phyloP scores from a whole-genome alignment of 495 filamentous ascomycete species.

The Talaromyces stipitatus region DNA sequence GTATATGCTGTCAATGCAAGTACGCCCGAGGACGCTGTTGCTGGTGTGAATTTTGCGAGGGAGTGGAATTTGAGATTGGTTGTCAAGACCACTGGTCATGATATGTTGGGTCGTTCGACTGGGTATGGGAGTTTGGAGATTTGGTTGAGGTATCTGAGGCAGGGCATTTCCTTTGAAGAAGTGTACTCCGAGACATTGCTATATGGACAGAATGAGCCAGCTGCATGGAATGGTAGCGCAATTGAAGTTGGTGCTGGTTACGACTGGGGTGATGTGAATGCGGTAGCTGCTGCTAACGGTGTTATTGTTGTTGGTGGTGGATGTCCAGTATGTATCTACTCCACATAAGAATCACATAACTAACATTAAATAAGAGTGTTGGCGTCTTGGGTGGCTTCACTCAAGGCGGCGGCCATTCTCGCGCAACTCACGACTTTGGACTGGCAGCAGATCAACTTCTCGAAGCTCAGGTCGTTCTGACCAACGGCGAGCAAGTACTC shows the following conservation, averaged over 20 bases:
- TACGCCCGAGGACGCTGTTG: neutral
- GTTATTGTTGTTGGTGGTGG: conserved; percentile 18
- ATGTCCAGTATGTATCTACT: conserved; percentile 6
- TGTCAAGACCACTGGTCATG: conserved; percentile 43
- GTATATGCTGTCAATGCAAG: neutral
- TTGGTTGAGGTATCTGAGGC: conserved; percentile 15
- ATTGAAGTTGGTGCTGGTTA: conserved; percentile 14
- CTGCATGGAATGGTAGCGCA: conserved; percentile 9
- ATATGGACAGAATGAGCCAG: neutral
- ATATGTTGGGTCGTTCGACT: conserved; percentile 42
- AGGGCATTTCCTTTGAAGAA: conserved; percentile 32
- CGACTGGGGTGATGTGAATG: conserved; percentile 16
- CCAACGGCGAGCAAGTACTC: conserved; percentile 13
- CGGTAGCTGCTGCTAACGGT: conserved; percentile 6
- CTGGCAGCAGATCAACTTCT: conserved; percentile 12
- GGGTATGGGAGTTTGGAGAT: conserved; percentile 20
- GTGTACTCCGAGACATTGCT: conserved; percentile 3
- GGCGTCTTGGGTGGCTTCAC: conserved; percentile 12
- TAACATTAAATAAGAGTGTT: conserved; percentile 7
- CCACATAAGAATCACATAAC: neutral
- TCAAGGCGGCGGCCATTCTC: conserved; percentile 11
- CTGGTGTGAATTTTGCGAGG: conserved; percentile 12
- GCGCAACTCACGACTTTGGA: conserved; percentile 3
- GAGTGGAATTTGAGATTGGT: conserved; percentile 27
- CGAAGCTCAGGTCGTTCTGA: conserved; percentile 31